Conservation (phyloP, 768 basidiomycete genomes). For the Lepiota brunneoincarnata region DNA sequence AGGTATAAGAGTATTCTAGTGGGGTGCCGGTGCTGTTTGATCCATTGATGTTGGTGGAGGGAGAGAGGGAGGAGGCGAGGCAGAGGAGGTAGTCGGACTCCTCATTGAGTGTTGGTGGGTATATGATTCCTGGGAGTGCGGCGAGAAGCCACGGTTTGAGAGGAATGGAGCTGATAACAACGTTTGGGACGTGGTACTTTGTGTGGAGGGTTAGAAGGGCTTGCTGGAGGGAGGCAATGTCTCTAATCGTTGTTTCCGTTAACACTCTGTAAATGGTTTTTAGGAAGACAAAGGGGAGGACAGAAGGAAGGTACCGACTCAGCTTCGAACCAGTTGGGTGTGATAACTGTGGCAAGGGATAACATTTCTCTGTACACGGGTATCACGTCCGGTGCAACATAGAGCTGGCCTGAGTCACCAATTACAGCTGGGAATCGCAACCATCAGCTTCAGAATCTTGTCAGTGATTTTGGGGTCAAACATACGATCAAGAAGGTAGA, state of each 20-base stretch:
- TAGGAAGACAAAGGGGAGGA: conserved; percentile 23
- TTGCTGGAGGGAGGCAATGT: conserved; percentile 58
- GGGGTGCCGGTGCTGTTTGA: not conserved
- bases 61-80: conserved; percentile 57
- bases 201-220: conserved; percentile 76
- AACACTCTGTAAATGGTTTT: conserved; percentile 52
- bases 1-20: conserved; percentile 16
- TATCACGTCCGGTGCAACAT: conserved; percentile 84
- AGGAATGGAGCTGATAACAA: conserved; percentile 91
- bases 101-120: conserved; percentile 24
- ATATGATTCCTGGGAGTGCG: conserved; percentile 46
- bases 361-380: conserved; percentile 83
- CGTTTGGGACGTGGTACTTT: conserved; percentile 74
- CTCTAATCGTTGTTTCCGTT: conserved; percentile 68
- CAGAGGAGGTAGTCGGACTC: conserved; percentile 66
- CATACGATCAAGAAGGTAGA: conserved; percentile 94
- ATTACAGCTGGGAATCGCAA: conserved; percentile 67
- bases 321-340: conserved; percentile 98
- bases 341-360: conserved; percentile 86
- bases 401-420: conserved; percentile 87
- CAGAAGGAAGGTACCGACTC: conserved; percentile 55
- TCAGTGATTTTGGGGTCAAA: conserved; percentile 10
- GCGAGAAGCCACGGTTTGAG: conserved; percentile 58
- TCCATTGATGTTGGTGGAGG: not conserved
- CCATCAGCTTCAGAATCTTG: not conserved